Conservation (phyloP, 1,284 basidiomycete species). For the Peniophora sp. region DNA sequence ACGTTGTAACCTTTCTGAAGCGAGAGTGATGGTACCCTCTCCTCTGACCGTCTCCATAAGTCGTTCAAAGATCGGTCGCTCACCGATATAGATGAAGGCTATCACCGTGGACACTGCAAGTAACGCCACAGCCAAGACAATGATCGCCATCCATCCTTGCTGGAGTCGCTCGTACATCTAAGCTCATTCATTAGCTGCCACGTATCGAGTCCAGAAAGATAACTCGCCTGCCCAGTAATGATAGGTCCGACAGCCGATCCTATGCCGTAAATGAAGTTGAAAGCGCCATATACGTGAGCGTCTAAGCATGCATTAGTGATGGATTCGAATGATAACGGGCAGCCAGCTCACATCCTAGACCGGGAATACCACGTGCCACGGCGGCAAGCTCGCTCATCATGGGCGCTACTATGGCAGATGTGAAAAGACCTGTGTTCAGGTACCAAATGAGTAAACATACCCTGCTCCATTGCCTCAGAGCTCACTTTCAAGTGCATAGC, state of each 20-base stretch:
- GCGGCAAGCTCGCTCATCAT: slow-evolving; percentile 57
- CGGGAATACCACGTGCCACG: slow-evolving; percentile 44
- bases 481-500: slow-evolving; percentile 52
- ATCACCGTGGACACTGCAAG: slow-evolving; percentile 31
- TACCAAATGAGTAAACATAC: neutral
- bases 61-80: slow-evolving; percentile 31
- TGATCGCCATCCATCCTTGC: slow-evolving; percentile 51
- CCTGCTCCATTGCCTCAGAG: slow-evolving; percentile 13
- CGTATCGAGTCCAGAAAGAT: slow-evolving; percentile 4
- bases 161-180: slow-evolving; percentile 50
- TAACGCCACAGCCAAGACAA: slow-evolving; percentile 35
- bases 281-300: slow-evolving; percentile 60
- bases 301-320: slow-evolving; percentile 24
- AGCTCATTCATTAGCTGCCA: no score
- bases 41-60: slow-evolving; percentile 5
- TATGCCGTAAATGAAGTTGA: slow-evolving; percentile 61
- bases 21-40: neutral
- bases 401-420: slow-evolving; percentile 48
- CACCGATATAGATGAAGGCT: slow-evolving; percentile 38
- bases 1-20: no score
- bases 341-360: slow-evolving; percentile 55
- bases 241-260: slow-evolving; percentile 63
- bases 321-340: neutral
- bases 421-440: slow-evolving; percentile 50
- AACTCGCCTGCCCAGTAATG: slow-evolving; percentile 53